A percentile compares a stretch with the other conserved stretches of the same genome.
phyloP scores from a whole-genome alignment of 345 rosid species.

The Ailanthus altissimus region DNA sequence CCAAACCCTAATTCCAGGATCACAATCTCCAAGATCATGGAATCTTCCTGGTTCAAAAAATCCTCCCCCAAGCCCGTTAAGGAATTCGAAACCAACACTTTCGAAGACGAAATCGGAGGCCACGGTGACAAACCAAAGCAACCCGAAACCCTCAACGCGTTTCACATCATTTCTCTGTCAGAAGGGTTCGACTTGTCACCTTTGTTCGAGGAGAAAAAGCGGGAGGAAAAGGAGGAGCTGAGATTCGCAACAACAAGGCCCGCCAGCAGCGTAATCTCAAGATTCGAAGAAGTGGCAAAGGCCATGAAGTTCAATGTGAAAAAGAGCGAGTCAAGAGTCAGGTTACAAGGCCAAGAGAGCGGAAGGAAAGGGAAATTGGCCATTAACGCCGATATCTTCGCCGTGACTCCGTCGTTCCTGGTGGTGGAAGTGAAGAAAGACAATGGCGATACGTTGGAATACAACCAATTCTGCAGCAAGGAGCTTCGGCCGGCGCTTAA shows the following conservation, averaged over 20 bases:
- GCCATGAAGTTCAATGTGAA: conserved; percentile 62
- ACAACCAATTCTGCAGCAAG: conserved; percentile 80
- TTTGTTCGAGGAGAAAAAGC: conserved; percentile 81
- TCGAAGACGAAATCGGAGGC: not conserved
- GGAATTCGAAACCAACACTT: conserved; percentile 36
- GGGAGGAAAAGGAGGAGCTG: conserved; percentile 76
- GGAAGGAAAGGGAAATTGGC: conserved; percentile 88
- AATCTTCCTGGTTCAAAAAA: conserved; percentile 78
- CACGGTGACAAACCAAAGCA: conserved; percentile 38
- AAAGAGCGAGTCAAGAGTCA: conserved; percentile 73
- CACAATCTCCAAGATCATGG: conserved; percentile 57
- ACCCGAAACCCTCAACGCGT: conserved; percentile 74
- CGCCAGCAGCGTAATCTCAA: conserved; percentile 81
- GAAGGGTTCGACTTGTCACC: conserved; percentile 91
- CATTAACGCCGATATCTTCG: conserved; percentile 73
- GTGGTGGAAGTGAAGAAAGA: conserved; percentile 94
- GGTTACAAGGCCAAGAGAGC: conserved; percentile 68
- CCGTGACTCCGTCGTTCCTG: conserved; percentile 70
- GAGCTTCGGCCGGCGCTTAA: conserved; percentile 90
- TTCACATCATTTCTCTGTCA: conserved; percentile 82
- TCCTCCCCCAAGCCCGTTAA: conserved; percentile 30
- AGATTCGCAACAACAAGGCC: conserved; percentile 80
- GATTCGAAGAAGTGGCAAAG: conserved; percentile 71
- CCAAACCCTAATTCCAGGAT: conserved; percentile 74
- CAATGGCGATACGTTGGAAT: conserved; percentile 84